phyloP scores from a whole-genome alignment of 208 protist species.

The Trypanosoma conorhini region DNA sequence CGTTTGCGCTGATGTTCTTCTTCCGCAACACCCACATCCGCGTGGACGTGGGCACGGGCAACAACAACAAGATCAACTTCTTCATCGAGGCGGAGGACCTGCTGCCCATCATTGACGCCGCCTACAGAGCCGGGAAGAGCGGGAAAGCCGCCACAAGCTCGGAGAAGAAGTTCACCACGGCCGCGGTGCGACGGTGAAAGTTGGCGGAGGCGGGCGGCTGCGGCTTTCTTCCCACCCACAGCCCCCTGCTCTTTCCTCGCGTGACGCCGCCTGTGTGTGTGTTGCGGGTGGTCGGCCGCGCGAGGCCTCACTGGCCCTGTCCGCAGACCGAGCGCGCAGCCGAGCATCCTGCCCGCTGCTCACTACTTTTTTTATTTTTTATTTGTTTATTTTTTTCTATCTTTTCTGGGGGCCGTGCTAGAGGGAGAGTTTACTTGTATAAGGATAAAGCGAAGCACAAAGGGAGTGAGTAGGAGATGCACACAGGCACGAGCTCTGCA shows the following conservation, averaged over 20 bases:
- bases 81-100: conserved; percentile 96
- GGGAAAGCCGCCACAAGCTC: conserved; percentile 96
- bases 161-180: conserved; percentile 97
- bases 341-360: background rate
- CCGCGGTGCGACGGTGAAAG: conserved; percentile 44
- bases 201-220: background rate
- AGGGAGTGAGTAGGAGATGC: background rate
- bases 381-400: conserved; percentile 19
- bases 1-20: conserved; percentile 99
- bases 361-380: background rate
- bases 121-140: conserved; percentile 96
- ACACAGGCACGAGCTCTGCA: background rate
- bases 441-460: conserved; percentile 5
- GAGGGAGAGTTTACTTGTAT: background rate
- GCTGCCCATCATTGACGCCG: conserved; percentile 97
- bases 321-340: background rate
- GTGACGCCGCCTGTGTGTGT: background rate
- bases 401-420: background rate
- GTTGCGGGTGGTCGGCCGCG: background rate
- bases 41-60: conserved; percentile 99
- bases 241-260: background rate
- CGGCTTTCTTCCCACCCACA: background rate
- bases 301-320: too few relatives aligned
- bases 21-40: conserved; percentile 99
- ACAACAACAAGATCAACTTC: conserved; percentile 99